These are phyloP conservation scores for Urtica urens DNA, from an alignment of 306 rosid genomes.

Conservation along the genomic window DNA sequence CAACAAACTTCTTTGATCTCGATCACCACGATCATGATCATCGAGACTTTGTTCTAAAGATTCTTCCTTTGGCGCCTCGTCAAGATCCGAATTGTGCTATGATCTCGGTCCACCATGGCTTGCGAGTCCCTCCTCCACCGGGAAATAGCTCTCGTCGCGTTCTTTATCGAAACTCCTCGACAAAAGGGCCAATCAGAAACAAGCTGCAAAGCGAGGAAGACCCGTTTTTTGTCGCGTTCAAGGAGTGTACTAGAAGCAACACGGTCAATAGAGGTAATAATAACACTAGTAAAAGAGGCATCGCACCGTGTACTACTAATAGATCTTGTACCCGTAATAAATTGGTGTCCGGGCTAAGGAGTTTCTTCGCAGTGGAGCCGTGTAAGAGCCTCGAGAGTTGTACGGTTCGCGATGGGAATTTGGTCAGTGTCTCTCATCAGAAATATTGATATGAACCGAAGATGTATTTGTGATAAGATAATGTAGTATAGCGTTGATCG, in stretches of 20 bases:
- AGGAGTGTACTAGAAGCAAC: conserved; percentile 49
- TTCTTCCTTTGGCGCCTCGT: conserved; percentile 51
- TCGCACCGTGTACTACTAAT: neutral
- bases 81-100: conserved; percentile 3
- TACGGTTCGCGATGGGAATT: conserved; percentile 33
- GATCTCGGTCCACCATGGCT: conserved; percentile 7
- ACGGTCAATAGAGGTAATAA: conserved; percentile 1
- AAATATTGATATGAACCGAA: conserved; percentile 4
- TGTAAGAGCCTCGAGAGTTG: conserved; percentile 29
- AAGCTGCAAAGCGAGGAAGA: conserved; percentile 37
- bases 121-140: conserved; percentile 69
- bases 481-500: too few species aligned
- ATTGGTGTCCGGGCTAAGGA: conserved; percentile 18
- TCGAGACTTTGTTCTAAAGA: conserved; percentile 12
- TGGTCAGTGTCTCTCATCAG: conserved; percentile 30
- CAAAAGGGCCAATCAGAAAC: conserved; percentile 31
- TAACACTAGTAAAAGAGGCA: too few species aligned
- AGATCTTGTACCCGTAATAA: too few species aligned
- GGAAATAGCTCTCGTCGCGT: conserved; percentile 19
- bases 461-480: neutral
- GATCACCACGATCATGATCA: neutral
- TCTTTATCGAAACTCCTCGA: conserved; percentile 11
- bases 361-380: conserved; percentile 25
- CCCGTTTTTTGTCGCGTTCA: conserved; percentile 61
- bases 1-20: conserved; percentile 4